Conservation (phyloP, 2,329 filamentous ascomycete genomes). For the Aureobasidium melanogenum region DNA sequence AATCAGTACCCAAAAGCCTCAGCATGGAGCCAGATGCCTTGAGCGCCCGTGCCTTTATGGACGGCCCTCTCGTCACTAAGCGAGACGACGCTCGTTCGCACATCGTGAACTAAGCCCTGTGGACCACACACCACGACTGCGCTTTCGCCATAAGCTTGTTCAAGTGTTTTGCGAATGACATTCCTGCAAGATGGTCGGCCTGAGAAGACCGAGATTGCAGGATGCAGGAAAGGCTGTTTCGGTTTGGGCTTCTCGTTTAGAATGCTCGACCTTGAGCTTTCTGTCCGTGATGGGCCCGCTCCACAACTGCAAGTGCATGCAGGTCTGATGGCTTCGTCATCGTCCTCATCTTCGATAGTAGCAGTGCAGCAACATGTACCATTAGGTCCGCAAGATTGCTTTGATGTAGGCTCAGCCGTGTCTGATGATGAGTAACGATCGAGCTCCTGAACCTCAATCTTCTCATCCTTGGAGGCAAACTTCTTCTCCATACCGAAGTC, state of each 20-base stretch:
- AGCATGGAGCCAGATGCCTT: slow-evolving; percentile 53
- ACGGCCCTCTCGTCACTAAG: slow-evolving; percentile 58
- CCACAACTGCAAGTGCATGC: slow-evolving; percentile 30
- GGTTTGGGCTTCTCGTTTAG: slow-evolving; percentile 11
- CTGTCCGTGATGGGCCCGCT: slow-evolving; percentile 17
- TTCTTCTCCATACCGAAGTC: background rate
- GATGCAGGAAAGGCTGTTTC: slow-evolving; percentile 22
- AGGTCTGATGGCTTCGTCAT: slow-evolving; percentile 21
- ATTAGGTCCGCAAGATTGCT: slow-evolving; percentile 22
- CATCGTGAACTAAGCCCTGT: slow-evolving; percentile 44
- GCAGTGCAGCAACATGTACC: slow-evolving; percentile 42
- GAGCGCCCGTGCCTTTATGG: slow-evolving; percentile 58
- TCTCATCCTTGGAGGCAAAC: slow-evolving; percentile 17
- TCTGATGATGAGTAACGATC: slow-evolving; percentile 11
- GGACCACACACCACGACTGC: slow-evolving; percentile 57
- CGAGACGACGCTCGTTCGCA: slow-evolving; percentile 45
- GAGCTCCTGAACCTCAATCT: slow-evolving; percentile 22
- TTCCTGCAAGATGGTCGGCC: slow-evolving; percentile 45
- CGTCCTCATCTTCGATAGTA: slow-evolving; percentile 38
- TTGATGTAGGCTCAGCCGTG: slow-evolving; percentile 10
- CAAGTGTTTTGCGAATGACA: slow-evolving; percentile 47
- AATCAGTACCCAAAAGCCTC: slow-evolving; percentile 45
- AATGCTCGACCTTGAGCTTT: slow-evolving; percentile 15
- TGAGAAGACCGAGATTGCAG: slow-evolving; percentile 30
- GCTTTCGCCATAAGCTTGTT: slow-evolving; percentile 52